phyloP scores from a whole-genome alignment of 148 eudicot genomes.

The Pharnaceum exiguum region DNA sequence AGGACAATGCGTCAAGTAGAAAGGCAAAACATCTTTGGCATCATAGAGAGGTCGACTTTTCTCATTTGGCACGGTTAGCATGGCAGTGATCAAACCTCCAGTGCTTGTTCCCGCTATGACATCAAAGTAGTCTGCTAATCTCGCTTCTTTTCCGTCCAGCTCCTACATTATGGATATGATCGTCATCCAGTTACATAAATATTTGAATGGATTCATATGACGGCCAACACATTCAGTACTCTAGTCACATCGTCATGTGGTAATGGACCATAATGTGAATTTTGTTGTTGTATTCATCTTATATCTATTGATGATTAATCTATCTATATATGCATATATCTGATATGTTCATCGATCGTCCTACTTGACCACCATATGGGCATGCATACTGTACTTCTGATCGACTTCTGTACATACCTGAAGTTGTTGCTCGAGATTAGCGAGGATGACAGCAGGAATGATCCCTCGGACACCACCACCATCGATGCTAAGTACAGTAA shows the following conservation, averaged over 20 bases:
- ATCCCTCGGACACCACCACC: slow-evolving; percentile 18
- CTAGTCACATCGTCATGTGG: not conserved
- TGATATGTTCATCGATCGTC: too few species aligned
- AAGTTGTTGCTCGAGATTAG: slow-evolving; percentile 2
- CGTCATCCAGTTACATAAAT: too few species aligned
- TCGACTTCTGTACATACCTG: slow-evolving; percentile 8
- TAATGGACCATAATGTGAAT: not conserved
- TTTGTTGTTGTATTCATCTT: too few species aligned
- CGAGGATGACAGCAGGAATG: slow-evolving; percentile 10
- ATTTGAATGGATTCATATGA: not conserved
- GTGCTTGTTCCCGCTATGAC: slow-evolving; percentile 48
- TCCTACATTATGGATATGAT: slow-evolving; percentile 29
- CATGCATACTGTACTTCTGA: too few species aligned
- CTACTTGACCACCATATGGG: too few species aligned
- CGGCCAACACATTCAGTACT: not conserved
- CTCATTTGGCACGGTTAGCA: slow-evolving; percentile 36
- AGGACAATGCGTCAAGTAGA: slow-evolving; percentile 41
- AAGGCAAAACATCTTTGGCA: slow-evolving; percentile 38
- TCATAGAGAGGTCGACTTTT: slow-evolving; percentile 37
- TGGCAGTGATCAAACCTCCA: slow-evolving; percentile 39
- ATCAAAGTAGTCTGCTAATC: slow-evolving; percentile 47
- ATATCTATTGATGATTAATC: too few species aligned
- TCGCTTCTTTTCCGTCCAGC: slow-evolving; percentile 39
- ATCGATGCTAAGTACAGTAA: slow-evolving; percentile 18
- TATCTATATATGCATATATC: too few species aligned